Evolutionary conservation across 2,329 filamentous ascomycete species (phyloP).

Genomic region (Hortaea sp.): DNA sequence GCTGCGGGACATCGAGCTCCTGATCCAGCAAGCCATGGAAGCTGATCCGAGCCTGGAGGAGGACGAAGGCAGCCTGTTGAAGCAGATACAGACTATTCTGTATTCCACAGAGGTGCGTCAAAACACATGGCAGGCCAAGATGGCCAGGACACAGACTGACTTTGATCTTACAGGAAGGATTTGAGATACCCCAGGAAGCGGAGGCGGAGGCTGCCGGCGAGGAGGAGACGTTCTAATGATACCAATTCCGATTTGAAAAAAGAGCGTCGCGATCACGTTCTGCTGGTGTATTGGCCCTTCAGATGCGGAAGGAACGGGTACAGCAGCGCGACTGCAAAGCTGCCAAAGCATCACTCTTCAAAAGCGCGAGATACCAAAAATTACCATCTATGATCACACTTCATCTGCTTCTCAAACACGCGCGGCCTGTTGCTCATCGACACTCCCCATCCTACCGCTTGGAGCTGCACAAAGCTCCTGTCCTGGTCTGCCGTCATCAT

Average conservation of each 20-base stretch:
- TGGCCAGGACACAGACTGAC: neutral
- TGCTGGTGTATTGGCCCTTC: too few species aligned
- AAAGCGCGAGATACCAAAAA: too few species aligned
- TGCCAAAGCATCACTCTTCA: too few species aligned
- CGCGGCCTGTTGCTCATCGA: too few species aligned
- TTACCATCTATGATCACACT: too few species aligned
- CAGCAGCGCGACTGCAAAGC: too few species aligned
- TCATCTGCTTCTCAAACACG: too few species aligned
- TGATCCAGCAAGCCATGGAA: conserved; percentile 88
- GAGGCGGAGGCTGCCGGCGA: conserved; percentile 52
- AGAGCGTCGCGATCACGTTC: too few species aligned
- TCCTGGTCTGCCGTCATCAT: too few species aligned
- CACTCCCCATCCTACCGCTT: too few species aligned
- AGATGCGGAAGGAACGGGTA: too few species aligned
- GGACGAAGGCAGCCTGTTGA: conserved; percentile 82
- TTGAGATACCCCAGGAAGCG: conserved; percentile 77
- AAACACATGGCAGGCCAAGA: neutral
- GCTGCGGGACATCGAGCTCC: conserved; percentile 87
- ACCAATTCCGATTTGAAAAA: conserved; percentile 1
- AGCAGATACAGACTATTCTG: conserved; percentile 91
- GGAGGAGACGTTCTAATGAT: conserved; percentile 63
- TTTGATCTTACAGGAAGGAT: conserved; percentile 37
- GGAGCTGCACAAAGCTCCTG: too few species aligned
- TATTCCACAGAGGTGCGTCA: conserved; percentile 76
- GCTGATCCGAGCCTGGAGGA: conserved; percentile 88